phyloP scores from a whole-genome alignment of 1,284 basidiomycete species.

The Sanghuangporus weigelae region DNA sequence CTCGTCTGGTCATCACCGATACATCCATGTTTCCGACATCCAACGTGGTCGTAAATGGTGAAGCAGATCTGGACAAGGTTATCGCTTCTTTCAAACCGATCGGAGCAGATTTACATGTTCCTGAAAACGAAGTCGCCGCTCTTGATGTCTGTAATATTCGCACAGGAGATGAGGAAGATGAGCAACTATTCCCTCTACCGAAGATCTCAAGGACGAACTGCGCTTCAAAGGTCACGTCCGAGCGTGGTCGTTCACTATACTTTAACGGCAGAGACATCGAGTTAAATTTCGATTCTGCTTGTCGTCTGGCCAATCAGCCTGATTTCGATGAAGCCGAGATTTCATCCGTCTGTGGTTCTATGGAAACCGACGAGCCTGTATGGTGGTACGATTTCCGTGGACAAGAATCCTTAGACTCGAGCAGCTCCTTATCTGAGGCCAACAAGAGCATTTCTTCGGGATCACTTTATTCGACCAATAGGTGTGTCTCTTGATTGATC shows the following conservation, averaged over 20 bases:
- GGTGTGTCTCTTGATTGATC: neutral
- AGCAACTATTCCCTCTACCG: neutral
- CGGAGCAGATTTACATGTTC: neutral
- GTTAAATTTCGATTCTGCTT: no score
- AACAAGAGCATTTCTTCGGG: neutral
- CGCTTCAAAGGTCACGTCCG: no score
- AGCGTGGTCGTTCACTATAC: no score
- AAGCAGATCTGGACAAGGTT: constrained; percentile 8
- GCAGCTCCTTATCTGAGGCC: neutral
- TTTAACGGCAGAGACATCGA: no score
- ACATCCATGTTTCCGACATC: constrained; percentile 14
- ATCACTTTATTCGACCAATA: neutral
- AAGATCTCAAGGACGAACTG: neutral
- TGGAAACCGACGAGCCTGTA: neutral
- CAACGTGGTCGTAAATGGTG: constrained; percentile 7
- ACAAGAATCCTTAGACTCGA: neutral
- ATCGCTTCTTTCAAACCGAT: constrained; percentile 14
- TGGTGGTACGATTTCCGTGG: constrained; percentile 10
- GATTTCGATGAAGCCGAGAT: no score
- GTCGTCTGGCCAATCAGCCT: no score
- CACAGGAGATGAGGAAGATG: neutral
- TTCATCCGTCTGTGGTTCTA: neutral
- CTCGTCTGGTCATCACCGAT: constrained; percentile 13
- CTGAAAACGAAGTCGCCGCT: neutral
- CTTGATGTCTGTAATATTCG: neutral